These are phyloP conservation scores for Berberis thunbergii DNA, from an alignment of 164 flowering plant genomes.

Conservation along the genomic window DNA sequence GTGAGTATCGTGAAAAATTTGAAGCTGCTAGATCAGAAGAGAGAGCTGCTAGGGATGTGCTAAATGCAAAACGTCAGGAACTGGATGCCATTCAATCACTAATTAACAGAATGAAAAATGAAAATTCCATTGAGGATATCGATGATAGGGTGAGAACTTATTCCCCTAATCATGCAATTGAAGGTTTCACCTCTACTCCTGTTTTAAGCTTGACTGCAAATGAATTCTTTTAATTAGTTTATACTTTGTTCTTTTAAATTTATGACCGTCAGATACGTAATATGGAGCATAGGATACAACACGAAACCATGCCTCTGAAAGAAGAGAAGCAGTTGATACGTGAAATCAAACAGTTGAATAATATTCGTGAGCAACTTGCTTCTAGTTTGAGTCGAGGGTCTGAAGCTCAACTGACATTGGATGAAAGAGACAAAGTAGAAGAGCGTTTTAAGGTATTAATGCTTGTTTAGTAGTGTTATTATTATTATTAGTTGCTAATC, in stretches of 20 bases:
- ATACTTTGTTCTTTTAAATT: not conserved
- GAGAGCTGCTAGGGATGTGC: slow-evolving; percentile 39
- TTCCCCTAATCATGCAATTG: not conserved
- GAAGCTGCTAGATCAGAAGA: slow-evolving; percentile 49
- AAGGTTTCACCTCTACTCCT: too few species aligned
- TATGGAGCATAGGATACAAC: slow-evolving; percentile 48
- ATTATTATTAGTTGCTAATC: slow-evolving; percentile 7
- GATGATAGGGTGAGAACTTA: slow-evolving; percentile 41
- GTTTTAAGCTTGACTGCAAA: too few species aligned
- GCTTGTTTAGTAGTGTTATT: not conserved
- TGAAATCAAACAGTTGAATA: slow-evolving; percentile 69
- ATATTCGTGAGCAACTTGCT: slow-evolving; percentile 41
- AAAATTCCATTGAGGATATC: slow-evolving; percentile 61
- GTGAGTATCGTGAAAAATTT: slow-evolving; percentile 20
- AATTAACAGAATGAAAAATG: slow-evolving; percentile 52
- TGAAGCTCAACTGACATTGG: slow-evolving; percentile 52
- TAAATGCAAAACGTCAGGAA: slow-evolving; percentile 51
- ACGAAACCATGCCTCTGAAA: slow-evolving; percentile 66
- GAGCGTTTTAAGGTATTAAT: slow-evolving; percentile 57
- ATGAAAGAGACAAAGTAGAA: slow-evolving; percentile 48
- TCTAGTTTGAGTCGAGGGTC: slow-evolving; percentile 43
- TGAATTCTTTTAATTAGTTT: too few species aligned
- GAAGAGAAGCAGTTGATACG: slow-evolving; percentile 76
- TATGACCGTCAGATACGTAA: slow-evolving; percentile 37
- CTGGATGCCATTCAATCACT: slow-evolving; percentile 49